phyloP scores from a whole-genome alignment of 257 asterid species.

The Schizonepeta tenuifolia region DNA sequence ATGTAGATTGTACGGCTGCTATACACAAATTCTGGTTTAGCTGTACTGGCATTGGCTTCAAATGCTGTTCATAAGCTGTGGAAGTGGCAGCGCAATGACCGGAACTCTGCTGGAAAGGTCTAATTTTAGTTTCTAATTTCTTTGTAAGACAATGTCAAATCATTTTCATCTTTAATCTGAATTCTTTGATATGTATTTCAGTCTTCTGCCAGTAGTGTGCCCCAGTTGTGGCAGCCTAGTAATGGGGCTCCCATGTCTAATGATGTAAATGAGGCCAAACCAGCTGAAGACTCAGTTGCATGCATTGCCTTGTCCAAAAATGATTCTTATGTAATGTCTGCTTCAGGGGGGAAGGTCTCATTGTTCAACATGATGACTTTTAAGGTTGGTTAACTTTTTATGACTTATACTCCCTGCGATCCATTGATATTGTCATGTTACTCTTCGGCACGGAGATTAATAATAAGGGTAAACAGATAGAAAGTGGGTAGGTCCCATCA shows the following conservation, averaged over 20 bases:
- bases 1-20: slow-evolving; percentile 69
- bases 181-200: slow-evolving; percentile 37
- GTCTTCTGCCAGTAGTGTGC: slow-evolving; percentile 70
- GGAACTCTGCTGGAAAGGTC: slow-evolving; percentile 92
- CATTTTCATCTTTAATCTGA: slow-evolving; percentile 25
- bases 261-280: slow-evolving; percentile 70
- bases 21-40: slow-evolving; percentile 86
- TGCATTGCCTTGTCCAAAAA: slow-evolving; percentile 94
- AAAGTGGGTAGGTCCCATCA: too few relatives aligned
- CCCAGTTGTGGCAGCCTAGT: slow-evolving; percentile 91
- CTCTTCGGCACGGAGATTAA: too few relatives aligned
- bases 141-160: neutral
- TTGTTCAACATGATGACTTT: slow-evolving; percentile 98
- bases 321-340: slow-evolving; percentile 99
- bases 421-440: too few relatives aligned
- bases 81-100: slow-evolving; percentile 97
- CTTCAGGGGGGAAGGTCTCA: slow-evolving; percentile 97
- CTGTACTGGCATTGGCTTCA: slow-evolving; percentile 78
- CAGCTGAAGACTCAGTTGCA: slow-evolving; percentile 81
- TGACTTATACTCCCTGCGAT: too few relatives aligned
- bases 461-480: too few relatives aligned
- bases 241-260: slow-evolving; percentile 89
- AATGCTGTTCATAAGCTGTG: slow-evolving; percentile 96
- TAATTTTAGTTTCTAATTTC: slow-evolving; percentile 8
- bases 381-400: slow-evolving; percentile 55